Evolutionary conservation across 495 filamentous ascomycete species (phyloP).

Genomic region (Penicillium alfredii): DNA sequence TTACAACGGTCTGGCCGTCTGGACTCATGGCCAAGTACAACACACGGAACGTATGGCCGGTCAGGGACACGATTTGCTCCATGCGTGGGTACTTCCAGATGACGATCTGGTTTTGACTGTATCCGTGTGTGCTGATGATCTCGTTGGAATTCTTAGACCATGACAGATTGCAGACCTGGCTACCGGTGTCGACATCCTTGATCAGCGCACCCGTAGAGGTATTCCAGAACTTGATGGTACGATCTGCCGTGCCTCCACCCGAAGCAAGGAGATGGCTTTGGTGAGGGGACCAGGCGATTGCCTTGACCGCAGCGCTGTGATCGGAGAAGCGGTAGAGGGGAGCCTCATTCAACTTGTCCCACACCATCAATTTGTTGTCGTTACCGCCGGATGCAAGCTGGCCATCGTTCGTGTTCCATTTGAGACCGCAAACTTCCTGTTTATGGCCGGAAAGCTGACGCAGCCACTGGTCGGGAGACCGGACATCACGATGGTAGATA

Average conservation of each 20-base stretch:
- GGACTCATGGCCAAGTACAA: conserved; percentile 97
- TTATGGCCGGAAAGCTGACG: conserved; percentile 83
- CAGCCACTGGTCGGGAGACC: conserved; percentile 84
- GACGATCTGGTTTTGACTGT: conserved; percentile 94
- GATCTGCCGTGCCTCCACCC: conserved; percentile 91
- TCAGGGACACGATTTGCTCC: conserved; percentile 90
- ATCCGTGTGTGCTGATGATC: conserved; percentile 96
- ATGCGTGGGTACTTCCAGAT: conserved; percentile 99
- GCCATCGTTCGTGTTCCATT: conserved; percentile 93
- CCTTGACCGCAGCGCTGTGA: conserved; percentile 93
- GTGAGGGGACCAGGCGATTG: conserved; percentile 98
- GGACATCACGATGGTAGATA: conserved; percentile 93
- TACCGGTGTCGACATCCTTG: conserved; percentile 88
- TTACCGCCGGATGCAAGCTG: conserved; percentile 96
- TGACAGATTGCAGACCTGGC: conserved; percentile 92
- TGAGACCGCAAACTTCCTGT: conserved; percentile 96
- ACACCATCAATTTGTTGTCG: conserved; percentile 97
- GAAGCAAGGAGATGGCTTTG: conserved; percentile 91
- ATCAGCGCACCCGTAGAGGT: conserved; percentile 71
- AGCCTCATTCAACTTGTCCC: conserved; percentile 85
- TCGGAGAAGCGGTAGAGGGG: conserved; percentile 89
- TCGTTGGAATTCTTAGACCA: conserved; percentile 97
- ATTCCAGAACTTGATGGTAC: conserved; percentile 96
- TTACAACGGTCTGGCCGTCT: conserved; percentile 88
- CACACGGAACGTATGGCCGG: conserved; percentile 93